Base-by-base conservation (phyloP, 495 filamentous ascomycete species). In the Podospora pseudocomata region DNA sequence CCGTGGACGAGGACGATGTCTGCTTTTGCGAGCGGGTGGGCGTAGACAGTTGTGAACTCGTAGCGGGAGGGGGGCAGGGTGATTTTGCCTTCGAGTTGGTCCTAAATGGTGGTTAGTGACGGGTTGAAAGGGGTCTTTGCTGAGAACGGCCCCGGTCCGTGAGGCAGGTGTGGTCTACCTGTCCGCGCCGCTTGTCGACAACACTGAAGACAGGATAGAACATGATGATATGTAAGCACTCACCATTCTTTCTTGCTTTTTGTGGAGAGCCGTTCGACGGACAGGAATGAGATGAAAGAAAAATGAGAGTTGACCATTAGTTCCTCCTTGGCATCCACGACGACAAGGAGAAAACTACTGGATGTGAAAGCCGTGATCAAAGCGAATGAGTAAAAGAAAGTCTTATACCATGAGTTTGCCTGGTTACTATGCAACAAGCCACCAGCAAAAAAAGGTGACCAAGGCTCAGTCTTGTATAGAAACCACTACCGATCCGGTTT, bases 1-100 rank as follows among this genome's bases (percentile, higher is more conserved):
- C 92, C 92, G 75, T 96, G 92, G 55, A 96, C 91, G 60, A 93
- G 86, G 13, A 93, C 88, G 49, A 93, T 87, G 72, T 89, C 87
- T 75, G 87, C 87, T 71, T 83, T 84, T 23, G 85, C 86, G 60
- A 83, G 77, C 11, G 86, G 85, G 54, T 89, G 86, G 59, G 77
- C 74, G 75, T 90, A 92, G 64, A 93, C 84, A 70, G 89, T 83
- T 19, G 88, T 88, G 72, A 92, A 79, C 78, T 91, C 91, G 78
- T 86, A 90, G 27, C 86, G 86, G 74, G 85, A 86, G 74, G 92
- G 85, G 62, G 83, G 79, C 67, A 79, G 82, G 69, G 82, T 83
- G 75, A 83, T 85, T 63, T 78, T 79, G 63, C 78, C 82, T 79
- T 83, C 26, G 68, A 13, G 19, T 56, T 49, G 39, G 7, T 49